Conservation (phyloP, 345 rosid genomes). For the Brassica incana region DNA sequence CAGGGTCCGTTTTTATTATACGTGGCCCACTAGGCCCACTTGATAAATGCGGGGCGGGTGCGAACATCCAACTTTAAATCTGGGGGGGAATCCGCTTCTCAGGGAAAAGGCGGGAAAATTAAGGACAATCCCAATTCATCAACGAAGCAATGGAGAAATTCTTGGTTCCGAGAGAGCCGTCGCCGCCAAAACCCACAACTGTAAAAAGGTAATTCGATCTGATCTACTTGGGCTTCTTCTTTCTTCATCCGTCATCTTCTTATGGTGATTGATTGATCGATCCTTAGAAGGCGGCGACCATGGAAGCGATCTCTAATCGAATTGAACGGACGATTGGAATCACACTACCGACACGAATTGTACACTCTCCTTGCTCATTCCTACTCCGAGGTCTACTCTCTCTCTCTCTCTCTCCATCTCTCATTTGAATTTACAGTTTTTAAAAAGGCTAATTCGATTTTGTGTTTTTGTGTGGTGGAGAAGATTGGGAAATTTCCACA, state of each 20-base stretch:
- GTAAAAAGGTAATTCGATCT: constrained; percentile 34
- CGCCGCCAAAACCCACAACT: constrained; percentile 40
- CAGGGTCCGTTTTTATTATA: background rate
- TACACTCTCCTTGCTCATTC: constrained; percentile 61
- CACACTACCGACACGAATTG: constrained; percentile 54
- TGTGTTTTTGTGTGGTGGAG: background rate
- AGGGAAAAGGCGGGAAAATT: constrained; percentile 48
- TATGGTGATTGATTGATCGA: background rate
- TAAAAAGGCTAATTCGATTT: background rate
- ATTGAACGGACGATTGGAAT: constrained; percentile 56
- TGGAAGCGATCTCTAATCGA: constrained; percentile 68
- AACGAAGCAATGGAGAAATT: constrained; percentile 47
- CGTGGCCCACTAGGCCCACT: background rate
- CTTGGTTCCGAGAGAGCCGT: constrained; percentile 37
- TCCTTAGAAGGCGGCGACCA: constrained; percentile 31
- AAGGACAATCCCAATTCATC: background rate
- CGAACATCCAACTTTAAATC: background rate
- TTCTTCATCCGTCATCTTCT: background rate
- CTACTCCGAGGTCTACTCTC: constrained; percentile 55
- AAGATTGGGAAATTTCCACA: constrained; percentile 73
- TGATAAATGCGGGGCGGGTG: background rate
- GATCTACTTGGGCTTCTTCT: background rate
- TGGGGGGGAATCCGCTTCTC: background rate
- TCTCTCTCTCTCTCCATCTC: background rate
- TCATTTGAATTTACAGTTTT: background rate